Conservation (phyloP, 208 protist species). For the Trypanosoma lewisi region DNA sequence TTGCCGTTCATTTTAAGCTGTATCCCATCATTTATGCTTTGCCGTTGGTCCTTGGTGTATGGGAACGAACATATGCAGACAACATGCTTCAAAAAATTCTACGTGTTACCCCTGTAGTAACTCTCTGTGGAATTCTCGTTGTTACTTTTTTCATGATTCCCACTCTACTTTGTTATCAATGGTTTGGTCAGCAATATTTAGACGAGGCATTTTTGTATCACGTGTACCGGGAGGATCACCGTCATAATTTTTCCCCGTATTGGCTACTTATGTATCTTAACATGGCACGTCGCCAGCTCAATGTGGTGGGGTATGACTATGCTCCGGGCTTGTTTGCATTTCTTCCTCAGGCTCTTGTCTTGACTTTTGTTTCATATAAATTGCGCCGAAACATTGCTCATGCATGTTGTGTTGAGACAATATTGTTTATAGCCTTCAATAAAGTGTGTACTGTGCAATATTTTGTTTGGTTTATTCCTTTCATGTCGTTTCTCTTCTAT, state of each 20-base stretch:
- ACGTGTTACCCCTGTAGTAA: constrained; percentile 16
- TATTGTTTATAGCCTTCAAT: constrained; percentile 93
- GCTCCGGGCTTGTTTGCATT: constrained; percentile 76
- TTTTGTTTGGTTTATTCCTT: constrained; percentile 93
- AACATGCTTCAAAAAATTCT: constrained; percentile 4
- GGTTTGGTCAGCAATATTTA: constrained; percentile 77
- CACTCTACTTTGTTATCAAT: constrained; percentile 50
- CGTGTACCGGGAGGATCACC: constrained; percentile 72
- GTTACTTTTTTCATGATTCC: constrained; percentile 43
- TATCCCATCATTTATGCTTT: constrained; percentile 93
- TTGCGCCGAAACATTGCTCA: constrained; percentile 73
- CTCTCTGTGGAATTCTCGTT: constrained; percentile 49
- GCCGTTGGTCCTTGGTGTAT: constrained; percentile 68
- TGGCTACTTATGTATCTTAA: constrained; percentile 91
- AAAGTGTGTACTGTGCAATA: constrained; percentile 95
- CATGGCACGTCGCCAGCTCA: constrained; percentile 47
- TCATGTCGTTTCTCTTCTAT: constrained; percentile 79
- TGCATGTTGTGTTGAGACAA: constrained; percentile 78
- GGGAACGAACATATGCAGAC: constrained; percentile 28
- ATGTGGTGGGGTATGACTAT: constrained; percentile 41
- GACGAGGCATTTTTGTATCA: constrained; percentile 86
- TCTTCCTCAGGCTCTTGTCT: constrained; percentile 75
- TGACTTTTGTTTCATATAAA: constrained; percentile 68
- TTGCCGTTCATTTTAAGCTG: constrained; percentile 91
- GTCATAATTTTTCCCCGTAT: constrained; percentile 94